Conservation (phyloP, 108 stramenopile genomes). For the Aurantiochytrium sp. region DNA sequence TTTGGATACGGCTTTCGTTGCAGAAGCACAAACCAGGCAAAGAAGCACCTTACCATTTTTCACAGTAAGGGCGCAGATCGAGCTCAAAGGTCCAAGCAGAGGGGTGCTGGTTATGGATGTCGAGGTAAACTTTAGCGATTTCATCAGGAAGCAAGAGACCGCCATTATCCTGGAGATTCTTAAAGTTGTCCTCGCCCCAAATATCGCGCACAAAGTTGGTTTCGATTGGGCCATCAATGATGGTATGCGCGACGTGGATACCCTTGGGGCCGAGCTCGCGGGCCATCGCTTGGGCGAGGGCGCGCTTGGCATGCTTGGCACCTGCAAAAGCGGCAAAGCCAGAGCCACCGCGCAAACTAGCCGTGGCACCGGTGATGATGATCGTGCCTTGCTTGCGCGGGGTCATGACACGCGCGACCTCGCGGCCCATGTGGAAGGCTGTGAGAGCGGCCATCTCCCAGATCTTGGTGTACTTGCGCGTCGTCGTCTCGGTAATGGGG, state of each 20-base stretch:
- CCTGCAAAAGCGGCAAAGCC: conserved; percentile 34
- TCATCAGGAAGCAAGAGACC: neutral
- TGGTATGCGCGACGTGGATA: conserved; percentile 34
- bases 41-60: neutral
- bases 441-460: conserved; percentile 25
- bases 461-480: conserved; percentile 8
- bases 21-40: neutral
- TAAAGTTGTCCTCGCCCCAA: neutral
- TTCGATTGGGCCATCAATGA: conserved; percentile 34
- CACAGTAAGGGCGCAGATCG: conserved; percentile 7
- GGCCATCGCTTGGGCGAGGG: conserved; percentile 32
- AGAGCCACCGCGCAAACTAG: conserved; percentile 18
- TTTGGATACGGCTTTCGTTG: neutral
- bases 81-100: conserved; percentile 2
- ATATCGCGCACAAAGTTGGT: conserved; percentile 10
- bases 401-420: conserved; percentile 25
- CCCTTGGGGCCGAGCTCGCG: conserved; percentile 30
- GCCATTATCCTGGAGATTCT: neutral
- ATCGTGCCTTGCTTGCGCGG: conserved; percentile 26
- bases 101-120: neutral
- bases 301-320: conserved; percentile 26
- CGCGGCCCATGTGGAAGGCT: conserved; percentile 24
- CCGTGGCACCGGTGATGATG: conserved; percentile 41
- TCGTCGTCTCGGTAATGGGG: conserved; percentile 20
- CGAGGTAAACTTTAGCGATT: neutral